Evolutionary conservation across 306 rosid species (phyloP).

Genomic region (Delonix regia): DNA sequence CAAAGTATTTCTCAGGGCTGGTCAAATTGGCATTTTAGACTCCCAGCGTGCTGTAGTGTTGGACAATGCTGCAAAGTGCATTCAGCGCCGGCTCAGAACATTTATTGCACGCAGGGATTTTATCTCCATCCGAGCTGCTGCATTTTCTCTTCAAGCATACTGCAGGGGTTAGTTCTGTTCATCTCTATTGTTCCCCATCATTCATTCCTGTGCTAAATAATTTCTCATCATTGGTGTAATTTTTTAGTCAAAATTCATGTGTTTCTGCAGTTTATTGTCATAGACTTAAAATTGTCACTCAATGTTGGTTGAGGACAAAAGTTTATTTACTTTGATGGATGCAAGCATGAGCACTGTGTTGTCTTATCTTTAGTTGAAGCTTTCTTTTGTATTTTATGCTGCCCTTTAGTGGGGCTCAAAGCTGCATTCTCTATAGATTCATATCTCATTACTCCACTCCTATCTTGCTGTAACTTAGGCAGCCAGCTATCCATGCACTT

Average conservation of each 20-base stretch:
- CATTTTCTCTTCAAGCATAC: constrained; percentile 75
- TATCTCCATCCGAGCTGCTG: constrained; percentile 57
- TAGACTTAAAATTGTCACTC: neutral
- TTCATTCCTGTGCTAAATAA: neutral
- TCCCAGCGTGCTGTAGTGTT: constrained; percentile 82
- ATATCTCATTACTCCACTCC: neutral
- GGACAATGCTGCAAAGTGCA: constrained; percentile 80
- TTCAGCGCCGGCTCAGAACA: constrained; percentile 73
- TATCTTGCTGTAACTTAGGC: neutral
- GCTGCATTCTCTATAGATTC: neutral
- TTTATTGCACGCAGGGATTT: constrained; percentile 72
- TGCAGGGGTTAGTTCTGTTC: constrained; percentile 72
- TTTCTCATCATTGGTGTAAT: neutral
- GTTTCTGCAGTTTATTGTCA: neutral
- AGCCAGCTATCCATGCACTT: neutral
- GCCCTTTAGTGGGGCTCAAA: neutral
- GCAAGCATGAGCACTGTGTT: neutral
- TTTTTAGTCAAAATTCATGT: neutral
- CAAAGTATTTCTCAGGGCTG: constrained; percentile 96
- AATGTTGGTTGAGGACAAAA: neutral
- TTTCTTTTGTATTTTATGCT: neutral
- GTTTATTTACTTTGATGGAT: neutral
- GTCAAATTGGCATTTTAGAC: constrained; percentile 95
- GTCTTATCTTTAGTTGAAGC: neutral
- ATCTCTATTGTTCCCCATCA: neutral